phyloP scores from a whole-genome alignment of 805 yeast genomes.

The Saccharomycopsis capsularis region DNA sequence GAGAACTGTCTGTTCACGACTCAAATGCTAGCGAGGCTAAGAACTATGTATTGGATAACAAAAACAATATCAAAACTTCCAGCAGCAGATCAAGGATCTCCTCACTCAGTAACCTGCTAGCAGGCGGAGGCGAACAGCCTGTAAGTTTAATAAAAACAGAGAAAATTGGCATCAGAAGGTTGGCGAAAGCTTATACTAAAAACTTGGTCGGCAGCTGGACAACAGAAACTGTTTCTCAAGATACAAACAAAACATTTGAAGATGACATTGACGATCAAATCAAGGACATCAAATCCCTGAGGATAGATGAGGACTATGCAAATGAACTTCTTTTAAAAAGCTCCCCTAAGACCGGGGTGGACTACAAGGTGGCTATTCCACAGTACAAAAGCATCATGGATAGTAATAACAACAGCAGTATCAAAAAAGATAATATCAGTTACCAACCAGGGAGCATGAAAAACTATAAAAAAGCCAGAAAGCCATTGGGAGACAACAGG shows the following conservation, averaged over 20 bases:
- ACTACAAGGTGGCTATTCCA: neutral
- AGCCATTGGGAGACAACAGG: slow-evolving; percentile 9
- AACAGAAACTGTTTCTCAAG: neutral
- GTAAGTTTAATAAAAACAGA: slow-evolving; percentile 8
- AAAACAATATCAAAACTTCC: neutral
- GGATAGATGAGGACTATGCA: neutral
- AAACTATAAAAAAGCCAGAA: neutral
- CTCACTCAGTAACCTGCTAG: neutral
- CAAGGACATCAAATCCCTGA: neutral
- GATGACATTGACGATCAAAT: neutral
- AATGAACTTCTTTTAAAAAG: neutral
- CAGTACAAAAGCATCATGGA: neutral
- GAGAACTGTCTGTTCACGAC: neutral
- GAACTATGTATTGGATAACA: neutral
- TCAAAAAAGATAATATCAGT: neutral
- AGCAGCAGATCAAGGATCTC: slow-evolving; percentile 1
- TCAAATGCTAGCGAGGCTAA: neutral
- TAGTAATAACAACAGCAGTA: neutral
- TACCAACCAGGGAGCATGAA: slow-evolving; percentile 1
- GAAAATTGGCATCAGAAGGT: slow-evolving; percentile 18
- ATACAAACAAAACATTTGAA: neutral
- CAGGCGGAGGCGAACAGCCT: neutral
- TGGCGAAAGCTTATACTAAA: slow-evolving; percentile 22
- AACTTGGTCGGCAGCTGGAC: slow-evolving; percentile 15
- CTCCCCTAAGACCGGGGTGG: neutral